Evolutionary conservation across 192 early-diverging fungal species (phyloP), one percentile per base, ranked within the genome.

Genomic region (Spinellus fusiger): DNA sequence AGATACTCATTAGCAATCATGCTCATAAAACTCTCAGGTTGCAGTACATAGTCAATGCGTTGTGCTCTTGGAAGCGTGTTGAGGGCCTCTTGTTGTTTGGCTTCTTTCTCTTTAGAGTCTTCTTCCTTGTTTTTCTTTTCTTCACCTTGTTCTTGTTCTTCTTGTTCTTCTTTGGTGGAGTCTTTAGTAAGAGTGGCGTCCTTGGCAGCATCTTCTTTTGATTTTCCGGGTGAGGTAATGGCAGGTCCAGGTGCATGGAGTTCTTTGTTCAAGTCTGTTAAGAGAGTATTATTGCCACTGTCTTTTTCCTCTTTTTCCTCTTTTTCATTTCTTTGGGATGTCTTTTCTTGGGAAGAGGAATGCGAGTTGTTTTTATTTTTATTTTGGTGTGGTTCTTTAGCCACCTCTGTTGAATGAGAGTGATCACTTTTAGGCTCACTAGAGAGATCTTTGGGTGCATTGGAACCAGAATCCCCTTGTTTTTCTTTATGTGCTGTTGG

Each of bases 1-100:
- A 81, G 64, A 38, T 81, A 81, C 58, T 81, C 79, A 48, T 78
- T 81, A 0, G 76, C 73, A 31, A 78, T 76, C 65, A 78, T 77
- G 32, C 75, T 75, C 49, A 77, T 75, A 12, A 77, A 65, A 25
- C 74, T 67, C 49, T 81, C 79, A n/a, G 66, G 66, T 23, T 81
- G 79, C 16, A 81, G 58, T 46, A 76, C 76, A 66, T 74, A 65
- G 46, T 81, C 79, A 3, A 78, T 76, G 15, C 79, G 61, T 8
- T 33, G 20, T 28, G 29, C 18, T 23, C 57, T 56, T 18, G 72
- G 67, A 18, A 73, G 54, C 10, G 56, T 37, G 7, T 67, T 47
- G 9, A 67, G 26, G 16, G 37, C 51, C 2, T 58, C 49, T 40
- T 44, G 25, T 56, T 48, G 47, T 38, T 61, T 35, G 29, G 34